phyloP scores from a whole-genome alignment of 176 grass and related monocot genomes.

The Triticum monococcum region DNA sequence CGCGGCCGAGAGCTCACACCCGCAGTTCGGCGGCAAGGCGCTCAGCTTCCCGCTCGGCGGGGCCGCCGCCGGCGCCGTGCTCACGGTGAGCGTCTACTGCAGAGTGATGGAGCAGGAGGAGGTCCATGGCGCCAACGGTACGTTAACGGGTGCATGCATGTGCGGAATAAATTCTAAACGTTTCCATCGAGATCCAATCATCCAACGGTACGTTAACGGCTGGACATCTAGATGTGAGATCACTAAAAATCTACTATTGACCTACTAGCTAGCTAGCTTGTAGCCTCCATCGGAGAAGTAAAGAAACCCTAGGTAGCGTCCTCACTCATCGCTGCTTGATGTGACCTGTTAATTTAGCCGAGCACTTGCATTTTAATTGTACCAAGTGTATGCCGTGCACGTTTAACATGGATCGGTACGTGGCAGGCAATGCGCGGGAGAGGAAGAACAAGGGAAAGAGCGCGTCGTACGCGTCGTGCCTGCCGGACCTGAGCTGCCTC shows the following conservation, averaged over 20 bases:
- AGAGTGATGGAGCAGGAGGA: constrained; percentile 65
- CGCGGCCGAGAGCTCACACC: constrained; percentile 30
- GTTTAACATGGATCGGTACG: background rate
- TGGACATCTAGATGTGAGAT: no score
- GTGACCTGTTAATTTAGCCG: background rate
- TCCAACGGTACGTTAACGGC: no score
- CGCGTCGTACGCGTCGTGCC: constrained; percentile 51
- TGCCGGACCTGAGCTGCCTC: constrained; percentile 81
- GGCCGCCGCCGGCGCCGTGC: constrained; percentile 49
- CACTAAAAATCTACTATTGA: background rate
- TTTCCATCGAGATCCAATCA: background rate
- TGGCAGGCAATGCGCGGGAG: constrained; percentile 33
- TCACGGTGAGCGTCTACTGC: constrained; percentile 67
- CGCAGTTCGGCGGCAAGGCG: constrained; percentile 57
- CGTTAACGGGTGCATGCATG: constrained; percentile 4
- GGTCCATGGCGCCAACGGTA: constrained; percentile 36
- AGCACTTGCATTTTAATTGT: background rate
- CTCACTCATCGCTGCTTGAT: background rate
- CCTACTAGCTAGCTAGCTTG: no score
- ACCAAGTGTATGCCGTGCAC: background rate
- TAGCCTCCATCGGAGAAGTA: constrained; percentile 15
- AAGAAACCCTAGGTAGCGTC: background rate
- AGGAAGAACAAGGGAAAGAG: constrained; percentile 60
- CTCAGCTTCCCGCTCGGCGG: constrained; percentile 75
- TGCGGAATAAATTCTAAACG: background rate